Base-by-base conservation (phyloP, 768 basidiomycete species). In the Trametes meyenii region DNA sequence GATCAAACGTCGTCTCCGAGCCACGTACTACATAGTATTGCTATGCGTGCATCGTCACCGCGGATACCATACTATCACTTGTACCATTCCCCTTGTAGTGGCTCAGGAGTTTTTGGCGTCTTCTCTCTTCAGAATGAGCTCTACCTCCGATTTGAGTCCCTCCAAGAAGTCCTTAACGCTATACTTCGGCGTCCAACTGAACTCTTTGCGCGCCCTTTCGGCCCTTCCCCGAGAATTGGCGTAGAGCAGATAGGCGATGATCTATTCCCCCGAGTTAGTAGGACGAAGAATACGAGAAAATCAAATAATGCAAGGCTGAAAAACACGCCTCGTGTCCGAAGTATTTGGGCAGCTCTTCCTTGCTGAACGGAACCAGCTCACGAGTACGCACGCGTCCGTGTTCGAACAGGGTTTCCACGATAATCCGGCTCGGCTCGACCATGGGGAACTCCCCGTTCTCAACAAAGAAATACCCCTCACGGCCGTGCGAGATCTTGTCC, bases 161-260 rank as follows among this genome's bases (percentile, higher is more conserved):
- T 69, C 72, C 17, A 85, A 63, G 71, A 85, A 77, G 67, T 85
- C 83, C 54, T 76, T 66, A 11, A 76, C 81, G 7, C 70, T 78
- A 64, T 77, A 76, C 56, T 66, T 76, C 13, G 85, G 82, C 50
- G 77, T 77, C 84, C 84, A 85, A 13, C 85, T 83, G 49, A 85
- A 64, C 11, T 70, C 68, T 14, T 73, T 48, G 43, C 73, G 73
- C 0, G 76, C 74, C 53, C 81, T 72, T 7, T 64, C 67, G 4
- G 59, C 69, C n/a, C 67, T 61, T 33, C 61, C 61, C 7, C 69
- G 68, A 13, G 69, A 67, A 59, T 70, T 69, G 10, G 69, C 53
- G 33, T 46, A 60, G 36, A 40, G 8, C 21, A 21, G 4, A 3
- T 23, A 38, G 11, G 38, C 51, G 21, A 52, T 26, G 10, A 21